These are phyloP conservation scores for Kalanchoe fedtschenkoi DNA, from an alignment of 164 flowering plant species.

Conservation along the genomic window DNA sequence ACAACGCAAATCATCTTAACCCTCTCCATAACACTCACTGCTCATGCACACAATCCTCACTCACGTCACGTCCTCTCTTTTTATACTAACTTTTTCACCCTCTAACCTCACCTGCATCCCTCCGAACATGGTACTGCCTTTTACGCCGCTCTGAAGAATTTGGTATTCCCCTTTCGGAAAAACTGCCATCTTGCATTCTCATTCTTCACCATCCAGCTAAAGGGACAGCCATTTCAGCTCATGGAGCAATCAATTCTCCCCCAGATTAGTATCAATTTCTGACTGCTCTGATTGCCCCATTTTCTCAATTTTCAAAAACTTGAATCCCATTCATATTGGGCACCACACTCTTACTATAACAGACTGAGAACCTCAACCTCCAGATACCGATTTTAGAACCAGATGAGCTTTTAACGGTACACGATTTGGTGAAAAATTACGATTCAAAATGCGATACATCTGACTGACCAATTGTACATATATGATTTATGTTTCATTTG, in stretches of 20 bases:
- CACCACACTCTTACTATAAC: neutral
- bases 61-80: neutral
- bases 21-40: neutral
- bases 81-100: neutral
- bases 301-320: neutral
- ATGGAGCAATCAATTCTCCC: too few relatives aligned
- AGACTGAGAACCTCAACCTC: neutral
- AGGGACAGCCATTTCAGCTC: too few relatives aligned
- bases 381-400: neutral
- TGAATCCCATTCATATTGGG: neutral
- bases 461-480: too few relatives aligned
- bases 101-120: neutral
- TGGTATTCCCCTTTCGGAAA: slow-evolving; percentile 4
- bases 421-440: too few relatives aligned
- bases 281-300: too few relatives aligned
- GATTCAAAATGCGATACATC: too few relatives aligned
- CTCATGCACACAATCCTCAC: neutral
- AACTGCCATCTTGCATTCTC: neutral
- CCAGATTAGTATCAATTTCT: too few relatives aligned
- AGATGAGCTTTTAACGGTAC: too few relatives aligned
- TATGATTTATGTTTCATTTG: too few relatives aligned
- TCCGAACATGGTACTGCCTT: neutral
- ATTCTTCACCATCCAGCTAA: neutral
- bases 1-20: neutral
- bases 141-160: neutral